phyloP scores from a whole-genome alignment of 2,329 filamentous ascomycete species.

The Acarospora socialis region DNA sequence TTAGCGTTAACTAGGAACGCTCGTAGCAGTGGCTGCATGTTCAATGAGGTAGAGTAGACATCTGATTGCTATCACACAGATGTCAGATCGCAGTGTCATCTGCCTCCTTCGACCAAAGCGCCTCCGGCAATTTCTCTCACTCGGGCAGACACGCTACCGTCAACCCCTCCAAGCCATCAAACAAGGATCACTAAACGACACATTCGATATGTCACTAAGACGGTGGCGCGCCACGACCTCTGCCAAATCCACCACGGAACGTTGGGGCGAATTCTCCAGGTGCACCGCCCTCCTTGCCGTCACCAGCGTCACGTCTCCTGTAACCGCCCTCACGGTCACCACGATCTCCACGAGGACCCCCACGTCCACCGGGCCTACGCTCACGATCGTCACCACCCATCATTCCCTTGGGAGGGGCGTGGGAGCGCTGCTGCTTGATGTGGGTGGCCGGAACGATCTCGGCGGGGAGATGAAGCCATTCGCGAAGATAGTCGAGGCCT shows the following conservation, averaged over 20 bases:
- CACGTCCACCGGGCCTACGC: conserved; percentile 71
- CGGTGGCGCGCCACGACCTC: conserved; percentile 66
- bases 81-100: conserved; percentile 10
- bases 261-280: conserved; percentile 83
- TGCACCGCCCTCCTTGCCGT: conserved; percentile 82
- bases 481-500: conserved; percentile 99
- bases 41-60: no score
- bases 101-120: conserved; percentile 30
- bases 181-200: conserved; percentile 23
- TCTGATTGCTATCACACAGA: no score
- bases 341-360: conserved; percentile 51
- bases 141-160: conserved; percentile 36
- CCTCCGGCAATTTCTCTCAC: conserved; percentile 36
- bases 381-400: conserved; percentile 75
- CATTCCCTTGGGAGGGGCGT: conserved; percentile 97
- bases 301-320: conserved; percentile 74
- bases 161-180: conserved; percentile 24
- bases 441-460: conserved; percentile 99
- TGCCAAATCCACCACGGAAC: conserved; percentile 84
- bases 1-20: no score
- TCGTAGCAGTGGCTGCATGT: no score
- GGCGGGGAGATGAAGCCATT: conserved; percentile 98
- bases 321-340: conserved; percentile 73
- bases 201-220: conserved; percentile 14
- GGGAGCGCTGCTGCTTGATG: conserved; percentile 99